These are phyloP conservation scores for Candida takata DNA, from an alignment of 805 yeast species.

Conservation along the genomic window DNA sequence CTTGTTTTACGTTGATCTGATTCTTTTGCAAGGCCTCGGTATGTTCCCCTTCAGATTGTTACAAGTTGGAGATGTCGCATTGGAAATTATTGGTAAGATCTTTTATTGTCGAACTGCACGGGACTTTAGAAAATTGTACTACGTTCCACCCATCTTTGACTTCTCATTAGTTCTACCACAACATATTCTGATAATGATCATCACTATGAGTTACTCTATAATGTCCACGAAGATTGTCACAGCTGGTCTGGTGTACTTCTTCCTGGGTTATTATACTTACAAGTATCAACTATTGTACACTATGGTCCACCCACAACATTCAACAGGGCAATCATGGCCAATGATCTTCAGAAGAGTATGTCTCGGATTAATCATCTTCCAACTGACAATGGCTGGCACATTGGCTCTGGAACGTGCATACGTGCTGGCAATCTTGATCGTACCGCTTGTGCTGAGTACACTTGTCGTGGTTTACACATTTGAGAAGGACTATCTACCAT, in stretches of 20 bases:
- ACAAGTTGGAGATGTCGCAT: slow-evolving; percentile 67
- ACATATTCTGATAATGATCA: slow-evolving; percentile 79
- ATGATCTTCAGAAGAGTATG: slow-evolving; percentile 76
- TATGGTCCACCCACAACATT: slow-evolving; percentile 92
- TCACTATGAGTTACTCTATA: slow-evolving; percentile 81
- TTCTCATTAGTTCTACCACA: slow-evolving; percentile 90
- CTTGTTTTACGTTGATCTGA: slow-evolving; percentile 83
- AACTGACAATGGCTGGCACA: slow-evolving; percentile 90
- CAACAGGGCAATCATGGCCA: slow-evolving; percentile 97
- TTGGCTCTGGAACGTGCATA: slow-evolving; percentile 77
- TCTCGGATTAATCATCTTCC: slow-evolving; percentile 76
- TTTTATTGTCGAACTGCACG: slow-evolving; percentile 70
- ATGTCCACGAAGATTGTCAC: slow-evolving; percentile 83
- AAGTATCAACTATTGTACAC: slow-evolving; percentile 87
- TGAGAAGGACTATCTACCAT: slow-evolving; percentile 73
- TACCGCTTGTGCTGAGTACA: slow-evolving; percentile 72
- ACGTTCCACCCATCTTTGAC: slow-evolving; percentile 83
- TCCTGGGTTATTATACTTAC: slow-evolving; percentile 80
- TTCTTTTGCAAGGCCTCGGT: slow-evolving; percentile 76
- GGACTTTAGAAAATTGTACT: slow-evolving; percentile 63
- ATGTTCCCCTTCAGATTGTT: slow-evolving; percentile 83
- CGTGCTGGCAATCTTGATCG: slow-evolving; percentile 58
- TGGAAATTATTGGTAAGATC: slow-evolving; percentile 57
- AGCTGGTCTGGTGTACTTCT: slow-evolving; percentile 79
- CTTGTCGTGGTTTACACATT: slow-evolving; percentile 68